Evolutionary conservation across 202 grass and related monocot genomes (phyloP).

Genomic region (Brachypodium distachyon): DNA sequence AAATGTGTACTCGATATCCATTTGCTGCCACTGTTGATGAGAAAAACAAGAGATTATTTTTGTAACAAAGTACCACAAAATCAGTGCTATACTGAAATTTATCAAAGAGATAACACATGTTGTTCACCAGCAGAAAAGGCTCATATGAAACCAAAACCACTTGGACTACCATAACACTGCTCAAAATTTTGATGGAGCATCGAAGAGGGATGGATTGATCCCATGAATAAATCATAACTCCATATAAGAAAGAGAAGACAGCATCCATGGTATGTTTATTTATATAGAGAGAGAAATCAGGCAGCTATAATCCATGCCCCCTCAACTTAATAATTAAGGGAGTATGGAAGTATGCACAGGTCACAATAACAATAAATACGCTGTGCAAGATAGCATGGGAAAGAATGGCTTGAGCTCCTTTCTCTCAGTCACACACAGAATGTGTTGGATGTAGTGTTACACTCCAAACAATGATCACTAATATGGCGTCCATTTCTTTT

Average conservation of each 20-base stretch:
- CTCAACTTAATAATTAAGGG: neutral
- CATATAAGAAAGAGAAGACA: neutral
- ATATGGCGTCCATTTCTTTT: neutral
- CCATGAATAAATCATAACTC: neutral
- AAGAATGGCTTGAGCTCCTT: neutral
- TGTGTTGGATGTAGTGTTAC: neutral
- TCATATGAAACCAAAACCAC: neutral
- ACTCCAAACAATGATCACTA: neutral
- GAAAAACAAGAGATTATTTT: conserved; percentile 15
- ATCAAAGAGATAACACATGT: neutral
- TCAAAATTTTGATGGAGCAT: neutral
- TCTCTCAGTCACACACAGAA: neutral
- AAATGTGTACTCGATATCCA: conserved; percentile 99
- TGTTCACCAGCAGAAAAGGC: neutral
- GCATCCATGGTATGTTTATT: neutral
- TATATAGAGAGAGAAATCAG: neutral
- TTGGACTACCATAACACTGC: neutral
- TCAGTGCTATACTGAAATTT: neutral
- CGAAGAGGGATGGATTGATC: neutral
- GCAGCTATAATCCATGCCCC: neutral
- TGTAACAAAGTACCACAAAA: neutral
- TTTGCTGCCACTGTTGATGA: conserved; percentile 96
- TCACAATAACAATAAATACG: neutral
- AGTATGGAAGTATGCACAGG: neutral
- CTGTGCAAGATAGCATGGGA: neutral